Evolutionary conservation across 257 asterid genomes (phyloP).

Genomic region (Galeopsis tetrahit): DNA sequence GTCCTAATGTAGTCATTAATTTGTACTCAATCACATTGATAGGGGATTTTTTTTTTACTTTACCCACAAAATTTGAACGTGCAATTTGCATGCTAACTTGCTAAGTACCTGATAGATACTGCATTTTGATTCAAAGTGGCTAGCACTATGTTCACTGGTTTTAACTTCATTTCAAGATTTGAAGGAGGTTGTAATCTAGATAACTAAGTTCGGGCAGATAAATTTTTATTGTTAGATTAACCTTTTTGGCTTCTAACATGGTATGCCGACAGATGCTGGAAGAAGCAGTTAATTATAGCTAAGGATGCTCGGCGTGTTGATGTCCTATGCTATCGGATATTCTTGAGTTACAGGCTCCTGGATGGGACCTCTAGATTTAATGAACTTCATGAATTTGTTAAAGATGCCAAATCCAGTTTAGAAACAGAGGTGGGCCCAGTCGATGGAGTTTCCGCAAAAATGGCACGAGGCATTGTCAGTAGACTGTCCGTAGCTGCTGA

Average conservation of each 20-base stretch:
- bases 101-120: not conserved
- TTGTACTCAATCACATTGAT: not conserved
- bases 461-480: slow-evolving; percentile 18
- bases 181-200: not conserved
- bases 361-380: slow-evolving; percentile 13
- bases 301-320: slow-evolving; percentile 25
- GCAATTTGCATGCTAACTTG: not conserved
- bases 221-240: not conserved
- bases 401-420: slow-evolving; percentile 1
- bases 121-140: not conserved
- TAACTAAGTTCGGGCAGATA: not conserved
- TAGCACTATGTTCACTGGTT: not conserved
- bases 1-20: slow-evolving; percentile 12
- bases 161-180: not conserved
- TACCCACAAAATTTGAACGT: not conserved
- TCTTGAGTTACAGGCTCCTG: slow-evolving; percentile 29
- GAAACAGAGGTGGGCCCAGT: slow-evolving; percentile 31
- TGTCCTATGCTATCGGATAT: slow-evolving; percentile 33
- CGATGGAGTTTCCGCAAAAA: not conserved
- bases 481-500: slow-evolving; percentile 5
- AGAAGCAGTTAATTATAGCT: slow-evolving; percentile 27
- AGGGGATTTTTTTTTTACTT: not conserved
- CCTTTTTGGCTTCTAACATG: not conserved
- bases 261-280: slow-evolving; percentile 24
- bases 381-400: slow-evolving; percentile 20